Evolutionary conservation across 108 stramenopile species (phyloP).

Genomic region (Fragilariopsis cylindrus): DNA sequence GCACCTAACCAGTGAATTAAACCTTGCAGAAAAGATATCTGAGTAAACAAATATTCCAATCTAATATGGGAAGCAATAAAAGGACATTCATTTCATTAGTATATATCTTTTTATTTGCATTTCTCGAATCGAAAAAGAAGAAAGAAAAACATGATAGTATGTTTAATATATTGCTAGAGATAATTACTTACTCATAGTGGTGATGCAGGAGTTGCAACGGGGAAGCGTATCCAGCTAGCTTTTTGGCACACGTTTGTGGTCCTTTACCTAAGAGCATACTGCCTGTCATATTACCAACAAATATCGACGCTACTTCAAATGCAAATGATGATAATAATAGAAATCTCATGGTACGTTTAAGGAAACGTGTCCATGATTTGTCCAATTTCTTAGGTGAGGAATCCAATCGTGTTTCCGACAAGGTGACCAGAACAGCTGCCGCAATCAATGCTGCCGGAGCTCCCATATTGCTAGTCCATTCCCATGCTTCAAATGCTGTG

Average conservation of each 20-base stretch:
- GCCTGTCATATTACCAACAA: constrained; percentile 56
- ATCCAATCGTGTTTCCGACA: constrained; percentile 37
- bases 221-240: constrained; percentile 25
- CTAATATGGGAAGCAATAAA: constrained; percentile 18
- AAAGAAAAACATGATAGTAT: constrained; percentile 8
- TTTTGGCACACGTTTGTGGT: constrained; percentile 17
- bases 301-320: constrained; percentile 47
- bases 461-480: constrained; percentile 44
- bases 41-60: constrained; percentile 50
- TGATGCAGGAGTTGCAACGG: constrained; percentile 33
- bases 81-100: background rate
- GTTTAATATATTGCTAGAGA: background rate
- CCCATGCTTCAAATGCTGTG: constrained; percentile 42
- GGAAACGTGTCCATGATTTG: constrained; percentile 25
- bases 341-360: constrained; percentile 41
- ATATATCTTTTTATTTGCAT: background rate
- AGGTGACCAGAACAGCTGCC: constrained; percentile 52
- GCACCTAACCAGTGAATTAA: constrained; percentile 53
- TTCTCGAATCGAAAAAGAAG: background rate
- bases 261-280: constrained; percentile 44
- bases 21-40: constrained; percentile 55
- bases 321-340: constrained; percentile 47
- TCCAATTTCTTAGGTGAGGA: constrained; percentile 22
- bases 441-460: constrained; percentile 59
- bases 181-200: constrained; percentile 37